These are phyloP conservation scores for Aureobasidium pullulans DNA, from an alignment of 2,329 filamentous ascomycete genomes.

Conservation along the genomic window DNA sequence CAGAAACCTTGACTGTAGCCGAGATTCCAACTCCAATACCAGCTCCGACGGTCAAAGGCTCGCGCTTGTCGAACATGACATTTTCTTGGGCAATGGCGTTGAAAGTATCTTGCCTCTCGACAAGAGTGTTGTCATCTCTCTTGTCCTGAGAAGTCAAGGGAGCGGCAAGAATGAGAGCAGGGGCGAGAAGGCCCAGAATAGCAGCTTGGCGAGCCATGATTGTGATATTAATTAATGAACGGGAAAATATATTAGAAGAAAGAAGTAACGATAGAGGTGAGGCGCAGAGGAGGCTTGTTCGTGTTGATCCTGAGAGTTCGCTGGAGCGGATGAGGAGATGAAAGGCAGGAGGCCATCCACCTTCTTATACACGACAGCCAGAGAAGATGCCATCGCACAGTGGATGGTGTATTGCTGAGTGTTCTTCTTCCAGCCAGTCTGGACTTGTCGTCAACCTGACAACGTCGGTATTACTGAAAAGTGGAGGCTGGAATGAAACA, in stretches of 20 bases:
- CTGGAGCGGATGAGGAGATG: neutral
- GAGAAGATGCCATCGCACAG: neutral
- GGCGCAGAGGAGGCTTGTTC: neutral
- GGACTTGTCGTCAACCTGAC: neutral
- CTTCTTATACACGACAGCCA: neutral
- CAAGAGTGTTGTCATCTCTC: neutral
- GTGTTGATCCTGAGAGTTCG: constrained; percentile 1
- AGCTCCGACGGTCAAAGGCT: neutral
- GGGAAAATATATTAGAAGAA: neutral
- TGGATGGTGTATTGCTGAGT: neutral
- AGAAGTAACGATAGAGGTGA: neutral
- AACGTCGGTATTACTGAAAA: constrained; percentile 4
- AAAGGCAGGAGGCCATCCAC: neutral
- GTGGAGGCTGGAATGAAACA: constrained; percentile 2
- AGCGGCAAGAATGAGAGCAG: constrained; percentile 6
- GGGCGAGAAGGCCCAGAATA: constrained; percentile 3
- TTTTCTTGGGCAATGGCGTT: neutral
- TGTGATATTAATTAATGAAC: neutral
- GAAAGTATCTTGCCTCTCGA: neutral
- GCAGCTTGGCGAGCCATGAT: constrained; percentile 7
- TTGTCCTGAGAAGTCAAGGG: neutral
- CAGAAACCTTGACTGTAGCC: neutral
- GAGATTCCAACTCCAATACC: neutral
- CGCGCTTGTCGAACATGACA: neutral
- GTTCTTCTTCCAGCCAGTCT: neutral